Percentiles rank a stretch among this genome's conserved stretches.
Conservation (phyloP, 192 early-diverging fungal genomes). For the Coemansia furcata region DNA sequence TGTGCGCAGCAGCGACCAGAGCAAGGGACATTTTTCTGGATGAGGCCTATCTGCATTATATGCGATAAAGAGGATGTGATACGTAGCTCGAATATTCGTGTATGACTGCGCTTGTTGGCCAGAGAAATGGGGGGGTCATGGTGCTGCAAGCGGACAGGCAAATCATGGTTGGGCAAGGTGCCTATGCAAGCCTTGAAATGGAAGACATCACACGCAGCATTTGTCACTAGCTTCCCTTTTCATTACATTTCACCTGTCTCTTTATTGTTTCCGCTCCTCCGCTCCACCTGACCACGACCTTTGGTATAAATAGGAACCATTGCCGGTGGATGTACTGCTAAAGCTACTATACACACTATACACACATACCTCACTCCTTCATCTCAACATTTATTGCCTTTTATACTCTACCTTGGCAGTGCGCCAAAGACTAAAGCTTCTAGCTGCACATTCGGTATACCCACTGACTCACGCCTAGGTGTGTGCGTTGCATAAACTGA, state of each 20-base stretch:
- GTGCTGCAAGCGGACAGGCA: neutral
- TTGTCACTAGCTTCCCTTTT: neutral
- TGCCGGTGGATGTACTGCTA: neutral
- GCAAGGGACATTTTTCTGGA: neutral
- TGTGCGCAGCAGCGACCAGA: neutral
- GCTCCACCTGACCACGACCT: neutral
- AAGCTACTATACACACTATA: neutral
- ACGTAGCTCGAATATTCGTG: neutral
- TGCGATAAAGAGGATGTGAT: neutral
- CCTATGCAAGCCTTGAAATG: constrained; percentile 1
- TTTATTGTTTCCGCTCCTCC: neutral
- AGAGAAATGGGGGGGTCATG: neutral
- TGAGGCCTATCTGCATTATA: neutral
- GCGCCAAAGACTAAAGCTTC: neutral
- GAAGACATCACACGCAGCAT: neutral
- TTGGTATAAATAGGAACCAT: neutral
- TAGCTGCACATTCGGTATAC: neutral
- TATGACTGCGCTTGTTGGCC: neutral
- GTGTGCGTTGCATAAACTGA: neutral
- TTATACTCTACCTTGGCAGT: neutral
- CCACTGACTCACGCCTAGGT: neutral
- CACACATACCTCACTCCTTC: neutral
- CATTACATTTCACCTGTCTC: neutral
- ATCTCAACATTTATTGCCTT: neutral
- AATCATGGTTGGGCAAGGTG: neutral